Base-by-base conservation (phyloP, 2,329 filamentous ascomycete genomes). In the Fusarium hostae region DNA sequence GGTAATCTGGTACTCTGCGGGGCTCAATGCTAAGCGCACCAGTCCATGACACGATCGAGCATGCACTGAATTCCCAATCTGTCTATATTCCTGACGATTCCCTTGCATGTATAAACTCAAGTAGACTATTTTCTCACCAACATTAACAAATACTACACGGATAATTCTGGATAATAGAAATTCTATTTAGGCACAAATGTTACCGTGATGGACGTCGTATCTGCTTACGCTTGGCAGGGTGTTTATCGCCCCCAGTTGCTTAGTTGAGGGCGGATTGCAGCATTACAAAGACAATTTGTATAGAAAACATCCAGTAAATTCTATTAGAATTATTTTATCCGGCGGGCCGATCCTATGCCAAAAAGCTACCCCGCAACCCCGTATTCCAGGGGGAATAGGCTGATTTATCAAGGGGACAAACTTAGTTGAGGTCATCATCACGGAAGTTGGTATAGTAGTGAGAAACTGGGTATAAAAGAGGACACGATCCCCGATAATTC, bases 81-180 rank as follows among this genome's bases (percentile, higher is more conserved):
- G 39, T 34, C 18, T 34, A 34, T 34, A 47, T 47, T 47, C 52
- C 39, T 56, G 39, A 26, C 39, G 52, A 56, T 47, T 39, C 13
- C 52, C 41, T 34, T 13, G 18, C 30, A 35, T 5, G 16, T 34
- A 47, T 45, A 56, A 56, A 34, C 18, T n/a, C 39, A 47, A 47
- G n/a, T 24, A n/a, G 10, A 47, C 52, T 56, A 56, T 56, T 56
- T 56, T 56, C 52, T 56, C 39, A 56, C 52, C 34, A 34, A 34
- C 22, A 47, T 16, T 0, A 9, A 15, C n/a, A 9, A 47, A 47
- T 44, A 45, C 52, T 26, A 32, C 52, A 5, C n/a, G 13, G n/a
- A 26, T 47, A 54, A 54, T 34, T 32, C 22, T 37, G 44, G 44
- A 16, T 47, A 47, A 52, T 30, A n/a, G 3, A 47, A n/a, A 2